Evolutionary conservation across 495 filamentous ascomycete genomes (phyloP).

Genomic region (Podospora australis): DNA sequence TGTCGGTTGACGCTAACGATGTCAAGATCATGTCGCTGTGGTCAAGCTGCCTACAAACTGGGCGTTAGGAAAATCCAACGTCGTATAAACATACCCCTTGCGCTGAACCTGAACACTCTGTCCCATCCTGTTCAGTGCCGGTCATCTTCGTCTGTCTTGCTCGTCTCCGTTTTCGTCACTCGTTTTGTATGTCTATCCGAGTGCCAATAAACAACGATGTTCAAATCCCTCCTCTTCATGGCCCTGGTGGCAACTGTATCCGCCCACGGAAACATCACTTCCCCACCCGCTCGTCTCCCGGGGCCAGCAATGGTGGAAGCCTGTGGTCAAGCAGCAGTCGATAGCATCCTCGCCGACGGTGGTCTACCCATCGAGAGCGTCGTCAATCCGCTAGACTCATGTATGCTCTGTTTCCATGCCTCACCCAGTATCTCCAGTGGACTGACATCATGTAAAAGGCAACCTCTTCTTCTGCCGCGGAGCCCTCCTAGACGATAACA

Average conservation of each 20-base stretch:
- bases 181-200: no score
- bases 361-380: constrained; percentile 31
- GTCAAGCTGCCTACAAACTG: no score
- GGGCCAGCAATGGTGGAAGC: constrained; percentile 51
- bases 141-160: no score
- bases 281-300: constrained; percentile 52
- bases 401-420: constrained; percentile 5
- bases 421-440: background rate
- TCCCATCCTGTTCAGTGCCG: constrained; percentile 15
- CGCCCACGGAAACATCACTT: constrained; percentile 57
- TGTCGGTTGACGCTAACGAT: no score
- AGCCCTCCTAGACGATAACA: constrained; percentile 62
- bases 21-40: no score
- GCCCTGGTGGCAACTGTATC: constrained; percentile 45
- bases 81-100: background rate
- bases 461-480: constrained; percentile 54
- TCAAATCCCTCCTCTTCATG: constrained; percentile 14
- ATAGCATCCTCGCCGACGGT: constrained; percentile 51
- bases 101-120: background rate
- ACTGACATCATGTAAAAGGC: constrained; percentile 2
- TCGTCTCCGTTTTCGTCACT: no score
- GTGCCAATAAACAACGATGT: constrained; percentile 12
- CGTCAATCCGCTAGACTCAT: background rate
- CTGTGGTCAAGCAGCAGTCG: constrained; percentile 54
- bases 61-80: no score